Conservation (phyloP, 345 rosid species). For the Geranium brycei region DNA sequence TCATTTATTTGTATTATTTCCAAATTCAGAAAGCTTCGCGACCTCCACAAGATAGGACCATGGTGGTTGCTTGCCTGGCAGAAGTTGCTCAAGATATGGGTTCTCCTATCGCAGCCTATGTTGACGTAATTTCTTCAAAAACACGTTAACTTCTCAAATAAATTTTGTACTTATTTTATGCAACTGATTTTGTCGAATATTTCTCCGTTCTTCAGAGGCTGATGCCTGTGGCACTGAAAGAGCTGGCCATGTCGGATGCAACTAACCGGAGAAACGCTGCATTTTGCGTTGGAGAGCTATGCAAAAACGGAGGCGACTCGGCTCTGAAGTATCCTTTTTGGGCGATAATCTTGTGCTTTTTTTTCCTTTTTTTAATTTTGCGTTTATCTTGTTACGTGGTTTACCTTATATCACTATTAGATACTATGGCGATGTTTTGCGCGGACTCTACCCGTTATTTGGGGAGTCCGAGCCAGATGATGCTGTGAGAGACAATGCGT, state of each 20-base stretch:
- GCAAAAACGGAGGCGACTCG: conserved; percentile 87
- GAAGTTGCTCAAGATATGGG: conserved; percentile 99
- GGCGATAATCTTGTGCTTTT: background rate
- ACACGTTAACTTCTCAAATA: background rate
- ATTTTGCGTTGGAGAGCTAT: conserved; percentile 91
- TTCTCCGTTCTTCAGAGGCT: conserved; percentile 46
- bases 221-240: conserved; percentile 88
- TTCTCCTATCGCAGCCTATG: conserved; percentile 71
- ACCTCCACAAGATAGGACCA: conserved; percentile 81
- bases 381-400: conserved; percentile 5
- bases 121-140: conserved; percentile 49
- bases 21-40: conserved; percentile 61
- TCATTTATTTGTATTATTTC: conserved; percentile 18
- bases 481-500: conserved; percentile 96
- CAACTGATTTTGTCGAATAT: conserved; percentile 11
- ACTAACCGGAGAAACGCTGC: conserved; percentile 98
- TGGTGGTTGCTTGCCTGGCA: conserved; percentile 97
- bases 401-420: conserved; percentile 40
- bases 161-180: conserved; percentile 3
- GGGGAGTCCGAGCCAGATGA: conserved; percentile 91
- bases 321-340: conserved; percentile 69
- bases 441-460: conserved; percentile 63
- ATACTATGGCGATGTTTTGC: conserved; percentile 65
- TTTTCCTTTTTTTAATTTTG: background rate
- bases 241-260: conserved; percentile 65